Conservation (phyloP, 2,329 filamentous ascomycete species). For the Tolypocladium cylindrosporum region DNA sequence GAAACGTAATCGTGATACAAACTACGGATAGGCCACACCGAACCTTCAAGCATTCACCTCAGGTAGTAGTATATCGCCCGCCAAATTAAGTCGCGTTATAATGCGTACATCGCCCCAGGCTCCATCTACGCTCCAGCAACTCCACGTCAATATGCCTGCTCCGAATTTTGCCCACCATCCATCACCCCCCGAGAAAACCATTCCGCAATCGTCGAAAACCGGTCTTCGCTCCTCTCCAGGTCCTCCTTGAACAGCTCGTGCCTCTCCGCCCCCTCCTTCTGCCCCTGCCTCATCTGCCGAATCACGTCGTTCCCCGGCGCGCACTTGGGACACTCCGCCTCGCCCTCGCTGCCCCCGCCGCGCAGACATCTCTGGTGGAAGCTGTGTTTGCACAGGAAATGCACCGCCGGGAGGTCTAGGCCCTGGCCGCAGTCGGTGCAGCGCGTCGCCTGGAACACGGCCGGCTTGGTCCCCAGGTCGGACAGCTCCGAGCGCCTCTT, state of each 20-base stretch:
- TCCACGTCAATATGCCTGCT: conserved; percentile 8
- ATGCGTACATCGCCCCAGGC: background rate
- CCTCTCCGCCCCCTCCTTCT: conserved; percentile 75
- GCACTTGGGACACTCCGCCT: conserved; percentile 79
- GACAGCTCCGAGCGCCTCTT: conserved; percentile 69
- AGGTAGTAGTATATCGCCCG: background rate
- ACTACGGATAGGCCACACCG: background rate
- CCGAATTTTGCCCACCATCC: conserved; percentile 36
- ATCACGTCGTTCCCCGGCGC: conserved; percentile 79
- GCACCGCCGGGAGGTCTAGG: conserved; percentile 81
- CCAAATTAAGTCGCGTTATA: background rate
- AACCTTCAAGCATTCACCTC: background rate
- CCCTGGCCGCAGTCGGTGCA: conserved; percentile 72
- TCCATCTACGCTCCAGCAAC: background rate
- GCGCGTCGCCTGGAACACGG: conserved; percentile 81
- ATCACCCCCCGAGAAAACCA: conserved; percentile 95
- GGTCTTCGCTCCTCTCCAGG: conserved; percentile 65
- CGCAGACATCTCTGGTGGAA: conserved; percentile 86
- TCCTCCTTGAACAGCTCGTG: conserved; percentile 86
- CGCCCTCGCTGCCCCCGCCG: conserved; percentile 40
- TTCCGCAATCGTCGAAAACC: conserved; percentile 84
- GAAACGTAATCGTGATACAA: background rate
- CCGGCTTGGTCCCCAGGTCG: conserved; percentile 68
- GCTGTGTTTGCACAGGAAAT: conserved; percentile 94
- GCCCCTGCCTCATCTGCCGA: conserved; percentile 72